phyloP scores from a whole-genome alignment of 768 basidiomycete genomes.

The Pulveroboletus sp. region DNA sequence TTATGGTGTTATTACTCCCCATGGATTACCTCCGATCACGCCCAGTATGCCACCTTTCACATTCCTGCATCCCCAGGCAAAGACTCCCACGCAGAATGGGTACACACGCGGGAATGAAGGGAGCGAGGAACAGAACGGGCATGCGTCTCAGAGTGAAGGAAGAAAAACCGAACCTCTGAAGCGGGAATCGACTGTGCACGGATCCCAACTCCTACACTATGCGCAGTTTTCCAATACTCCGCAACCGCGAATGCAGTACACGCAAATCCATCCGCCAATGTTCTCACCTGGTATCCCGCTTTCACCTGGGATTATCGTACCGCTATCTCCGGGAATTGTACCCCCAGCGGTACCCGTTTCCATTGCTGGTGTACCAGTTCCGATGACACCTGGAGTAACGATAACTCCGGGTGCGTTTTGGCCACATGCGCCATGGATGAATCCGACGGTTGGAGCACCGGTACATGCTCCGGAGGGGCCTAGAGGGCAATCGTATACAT shows the following conservation, averaged over 20 bases:
- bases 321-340: slow-evolving; percentile 24
- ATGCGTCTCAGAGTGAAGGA: slow-evolving; percentile 5
- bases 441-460: slow-evolving; percentile 61
- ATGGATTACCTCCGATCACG: slow-evolving; percentile 88
- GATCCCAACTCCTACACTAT: slow-evolving; percentile 10
- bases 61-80: slow-evolving; percentile 56
- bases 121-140: slow-evolving; percentile 1
- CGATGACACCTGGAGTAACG: slow-evolving; percentile 37
- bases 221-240: slow-evolving; percentile 9
- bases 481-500: slow-evolving; percentile 6
- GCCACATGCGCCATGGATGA: slow-evolving; percentile 52
- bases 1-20: slow-evolving; percentile 54
- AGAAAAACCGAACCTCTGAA: background rate
- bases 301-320: slow-evolving; percentile 29
- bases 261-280: slow-evolving; percentile 21
- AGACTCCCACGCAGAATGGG: slow-evolving; percentile 20
- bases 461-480: slow-evolving; percentile 30
- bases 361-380: slow-evolving; percentile 18
- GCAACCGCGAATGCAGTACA: slow-evolving; percentile 21
- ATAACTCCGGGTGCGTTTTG: slow-evolving; percentile 77
- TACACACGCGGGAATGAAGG: background rate
- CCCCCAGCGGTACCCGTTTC: slow-evolving; percentile 15
- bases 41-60: slow-evolving; percentile 96
- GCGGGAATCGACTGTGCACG: slow-evolving; percentile 6
- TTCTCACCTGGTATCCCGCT: slow-evolving; percentile 31